phyloP scores from a whole-genome alignment of 305 asterid species.

The Petunia hybrid region DNA sequence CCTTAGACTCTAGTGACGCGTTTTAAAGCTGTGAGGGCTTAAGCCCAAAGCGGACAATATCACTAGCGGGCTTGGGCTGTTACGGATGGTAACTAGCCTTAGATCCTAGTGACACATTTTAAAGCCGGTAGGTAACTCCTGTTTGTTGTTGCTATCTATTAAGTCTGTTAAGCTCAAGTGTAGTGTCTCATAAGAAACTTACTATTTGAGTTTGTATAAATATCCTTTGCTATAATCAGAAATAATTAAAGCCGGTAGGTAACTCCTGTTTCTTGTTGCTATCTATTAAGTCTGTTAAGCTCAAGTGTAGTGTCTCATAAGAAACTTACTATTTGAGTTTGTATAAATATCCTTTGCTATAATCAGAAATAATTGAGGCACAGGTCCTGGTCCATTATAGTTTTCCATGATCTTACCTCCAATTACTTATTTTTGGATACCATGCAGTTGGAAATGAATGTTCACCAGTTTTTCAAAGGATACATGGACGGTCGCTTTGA shows the following conservation, averaged over 20 bases:
- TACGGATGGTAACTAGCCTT: too few species aligned
- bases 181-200: neutral
- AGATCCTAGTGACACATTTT: too few species aligned
- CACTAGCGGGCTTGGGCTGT: too few species aligned
- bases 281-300: neutral
- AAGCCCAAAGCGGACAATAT: too few species aligned
- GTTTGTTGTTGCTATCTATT: neutral
- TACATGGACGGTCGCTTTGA: constrained; percentile 59
- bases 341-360: neutral
- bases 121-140: neutral
- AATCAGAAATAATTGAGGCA: constrained; percentile 4
- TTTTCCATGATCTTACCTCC: constrained; percentile 5
- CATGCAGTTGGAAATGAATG: constrained; percentile 73
- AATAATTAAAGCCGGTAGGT: neutral
- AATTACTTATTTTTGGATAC: constrained; percentile 21
- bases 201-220: neutral
- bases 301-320: neutral
- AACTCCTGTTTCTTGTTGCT: neutral
- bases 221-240: neutral
- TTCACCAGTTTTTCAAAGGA: constrained; percentile 73
- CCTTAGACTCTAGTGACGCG: too few species aligned
- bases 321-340: neutral
- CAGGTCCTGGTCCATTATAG: neutral
- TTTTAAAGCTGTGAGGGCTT: too few species aligned
- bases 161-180: neutral